Evolutionary conservation across 345 rosid genomes (phyloP).

Genomic region (Euphorbia pulcherrima): DNA sequence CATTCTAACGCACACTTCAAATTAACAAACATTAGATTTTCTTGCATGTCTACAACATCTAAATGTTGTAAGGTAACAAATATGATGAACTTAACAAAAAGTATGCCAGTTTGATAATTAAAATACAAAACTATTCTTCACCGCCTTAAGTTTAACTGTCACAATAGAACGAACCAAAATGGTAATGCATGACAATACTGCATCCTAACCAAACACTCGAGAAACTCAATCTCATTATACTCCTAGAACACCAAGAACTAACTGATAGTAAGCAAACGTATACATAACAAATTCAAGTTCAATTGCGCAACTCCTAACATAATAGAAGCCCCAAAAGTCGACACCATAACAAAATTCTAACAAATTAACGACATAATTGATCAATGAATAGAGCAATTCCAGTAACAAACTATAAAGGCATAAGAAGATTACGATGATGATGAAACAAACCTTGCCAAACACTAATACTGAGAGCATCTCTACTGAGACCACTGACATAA

Average conservation of each 20-base stretch:
- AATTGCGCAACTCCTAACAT: neutral
- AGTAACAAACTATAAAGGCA: neutral
- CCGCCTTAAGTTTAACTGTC: neutral
- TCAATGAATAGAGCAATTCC: neutral
- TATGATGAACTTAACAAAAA: no score
- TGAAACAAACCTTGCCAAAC: constrained; percentile 74
- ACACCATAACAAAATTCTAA: neutral
- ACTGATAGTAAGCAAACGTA: neutral
- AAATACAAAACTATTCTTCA: neutral
- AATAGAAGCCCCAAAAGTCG: neutral
- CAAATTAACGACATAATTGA: neutral
- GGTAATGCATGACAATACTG: neutral
- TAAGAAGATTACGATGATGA: neutral
- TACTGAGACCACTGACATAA: constrained; percentile 78
- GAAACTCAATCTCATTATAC: neutral
- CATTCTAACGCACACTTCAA: neutral
- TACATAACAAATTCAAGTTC: neutral
- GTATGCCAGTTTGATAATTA: neutral
- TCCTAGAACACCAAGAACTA: neutral
- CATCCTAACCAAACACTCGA: neutral
- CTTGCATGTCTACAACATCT: neutral
- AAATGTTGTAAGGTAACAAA: neutral
- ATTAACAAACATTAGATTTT: neutral
- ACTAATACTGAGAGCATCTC: constrained; percentile 95
- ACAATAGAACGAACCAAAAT: neutral